A percentile compares a stretch with the other conserved stretches of the same genome.
Conservation (phyloP, 768 basidiomycete species). For the Pisolithus tinctorius region DNA sequence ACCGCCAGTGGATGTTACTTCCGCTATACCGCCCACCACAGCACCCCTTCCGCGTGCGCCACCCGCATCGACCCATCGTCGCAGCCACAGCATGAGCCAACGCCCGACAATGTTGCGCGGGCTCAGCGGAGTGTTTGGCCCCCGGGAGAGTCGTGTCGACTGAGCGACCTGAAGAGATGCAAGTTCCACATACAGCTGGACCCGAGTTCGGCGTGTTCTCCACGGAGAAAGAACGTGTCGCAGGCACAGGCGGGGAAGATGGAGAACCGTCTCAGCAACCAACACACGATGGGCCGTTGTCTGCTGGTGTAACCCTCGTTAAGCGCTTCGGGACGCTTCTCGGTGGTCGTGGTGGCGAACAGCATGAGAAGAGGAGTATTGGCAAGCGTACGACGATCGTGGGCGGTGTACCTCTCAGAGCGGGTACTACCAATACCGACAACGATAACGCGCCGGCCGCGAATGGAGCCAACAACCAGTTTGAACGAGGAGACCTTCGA, state of each 20-base stretch:
- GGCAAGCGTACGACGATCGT: constrained; percentile 48
- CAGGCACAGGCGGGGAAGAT: constrained; percentile 8
- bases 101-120: constrained; percentile 49
- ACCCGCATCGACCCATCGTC: constrained; percentile 69
- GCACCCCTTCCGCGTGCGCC: constrained; percentile 55
- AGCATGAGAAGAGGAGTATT: constrained; percentile 29
- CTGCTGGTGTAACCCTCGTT: constrained; percentile 66
- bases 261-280: constrained; percentile 12
- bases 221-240: constrained; percentile 28
- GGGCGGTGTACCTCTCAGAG: constrained; percentile 32
- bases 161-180: constrained; percentile 35
- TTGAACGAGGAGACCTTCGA: constrained; percentile 21
- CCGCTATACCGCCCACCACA: constrained; percentile 22
- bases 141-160: constrained; percentile 29
- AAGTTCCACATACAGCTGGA: constrained; percentile 56
- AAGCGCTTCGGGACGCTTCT: constrained; percentile 71
- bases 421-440: constrained; percentile 28
- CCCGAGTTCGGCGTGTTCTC: constrained; percentile 56
- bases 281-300: constrained; percentile 29
- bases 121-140: constrained; percentile 58
- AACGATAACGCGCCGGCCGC: constrained; percentile 21
- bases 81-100: constrained; percentile 81
- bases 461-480: constrained; percentile 9
- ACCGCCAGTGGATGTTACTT: constrained; percentile 25
- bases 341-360: constrained; percentile 40